Evolutionary conservation across 441 rosid genomes (phyloP).

Genomic region (Erodium texanum): DNA sequence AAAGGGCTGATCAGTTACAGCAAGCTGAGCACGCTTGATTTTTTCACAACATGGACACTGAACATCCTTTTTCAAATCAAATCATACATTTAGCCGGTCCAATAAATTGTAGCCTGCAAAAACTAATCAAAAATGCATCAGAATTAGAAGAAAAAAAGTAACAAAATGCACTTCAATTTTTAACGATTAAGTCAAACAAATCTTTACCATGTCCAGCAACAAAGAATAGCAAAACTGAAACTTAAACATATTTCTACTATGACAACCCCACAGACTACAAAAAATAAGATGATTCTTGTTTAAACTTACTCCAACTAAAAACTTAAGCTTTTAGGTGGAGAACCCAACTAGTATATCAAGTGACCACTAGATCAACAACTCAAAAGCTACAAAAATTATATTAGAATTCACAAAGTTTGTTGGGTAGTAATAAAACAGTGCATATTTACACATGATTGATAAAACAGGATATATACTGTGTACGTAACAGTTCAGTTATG

Average conservation of each 20-base stretch:
- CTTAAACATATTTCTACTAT: background rate
- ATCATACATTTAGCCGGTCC: background rate
- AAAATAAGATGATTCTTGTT: too few species aligned
- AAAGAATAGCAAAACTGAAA: background rate
- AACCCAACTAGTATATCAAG: too few species aligned
- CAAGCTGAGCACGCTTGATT: constrained; percentile 16
- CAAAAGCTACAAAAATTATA: too few species aligned
- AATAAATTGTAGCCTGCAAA: background rate
- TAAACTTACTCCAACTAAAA: too few species aligned
- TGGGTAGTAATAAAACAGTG: background rate
- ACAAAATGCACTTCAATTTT: background rate
- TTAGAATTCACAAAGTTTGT: background rate
- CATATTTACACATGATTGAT: background rate
- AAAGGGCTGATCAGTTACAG: constrained; percentile 19
- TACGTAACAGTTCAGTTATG: background rate
- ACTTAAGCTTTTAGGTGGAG: too few species aligned
- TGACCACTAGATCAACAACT: too few species aligned
- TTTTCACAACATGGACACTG: constrained; percentile 22
- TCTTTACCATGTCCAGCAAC: background rate
- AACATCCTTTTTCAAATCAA: constrained; percentile 40
- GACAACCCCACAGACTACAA: background rate
- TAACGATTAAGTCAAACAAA: background rate
- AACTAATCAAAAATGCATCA: background rate
- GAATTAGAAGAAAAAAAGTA: background rate
- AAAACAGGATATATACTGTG: background rate